Evolutionary conservation across 2,329 filamentous ascomycete species (phyloP), one percentile per base, ranked within the genome.

Genomic region (Fusarium brachygibbosum): DNA sequence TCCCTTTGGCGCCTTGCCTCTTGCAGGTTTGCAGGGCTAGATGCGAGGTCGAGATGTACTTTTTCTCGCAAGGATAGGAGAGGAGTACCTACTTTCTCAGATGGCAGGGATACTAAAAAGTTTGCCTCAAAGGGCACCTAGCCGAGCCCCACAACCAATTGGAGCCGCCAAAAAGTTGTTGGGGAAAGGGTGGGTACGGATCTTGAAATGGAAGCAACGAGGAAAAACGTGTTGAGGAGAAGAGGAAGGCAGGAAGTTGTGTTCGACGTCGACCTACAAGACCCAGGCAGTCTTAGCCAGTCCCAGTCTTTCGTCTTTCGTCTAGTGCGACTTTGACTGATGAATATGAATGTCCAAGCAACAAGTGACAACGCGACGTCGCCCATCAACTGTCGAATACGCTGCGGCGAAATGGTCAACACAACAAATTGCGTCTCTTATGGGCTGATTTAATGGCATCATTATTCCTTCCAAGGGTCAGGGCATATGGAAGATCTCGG

Each of bases 91-190:
- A 74, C 71, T 31, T 69, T 6, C 1, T 16, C 5, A 3, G n/a
- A 32, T 25, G 31, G 40, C 38, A 66, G 48, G 56, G 56, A 14
- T 50, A 52, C 11, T 45, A 31, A 31, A 19, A 51, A 9, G 57
- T 38, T 55, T 68, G 44, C 63, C 58, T 45, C 45, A 58, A 69
- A 64, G 53, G 46, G 63, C 37, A 64, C 40, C 45, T 42, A 49
- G 29, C 45, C 32, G 66, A 46, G 51, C 51, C 58, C 57, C 58
- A 60, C 56, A 45, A 14, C 17, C 58, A 67, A 74, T 73, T 74
- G 72, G 71, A 58, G 66, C 58, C 68, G 55, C 58, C 50, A 61
- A 68, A 70, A 76, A 76, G 63, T 76, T 76, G 75, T 76, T 76
- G 75, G 75, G 75, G 75, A 75, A 72, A 49, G 67, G 65, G 64